Evolutionary conservation across 148 eudicot genomes (phyloP).

Genomic region (Cornus suecica): DNA sequence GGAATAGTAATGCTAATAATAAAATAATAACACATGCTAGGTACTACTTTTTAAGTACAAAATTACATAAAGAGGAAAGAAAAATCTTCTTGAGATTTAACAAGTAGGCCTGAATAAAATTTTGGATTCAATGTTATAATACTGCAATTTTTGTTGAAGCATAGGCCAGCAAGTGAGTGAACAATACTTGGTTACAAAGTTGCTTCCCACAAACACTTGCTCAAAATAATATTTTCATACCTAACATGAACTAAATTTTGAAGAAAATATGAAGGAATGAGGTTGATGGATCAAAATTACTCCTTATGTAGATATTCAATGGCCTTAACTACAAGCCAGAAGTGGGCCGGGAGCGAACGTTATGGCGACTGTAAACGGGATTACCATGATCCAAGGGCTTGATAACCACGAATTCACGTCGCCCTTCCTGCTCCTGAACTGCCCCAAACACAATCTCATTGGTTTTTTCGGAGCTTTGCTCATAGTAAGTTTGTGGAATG

Average conservation of each 20-base stretch:
- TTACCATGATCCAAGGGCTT: constrained; percentile 64
- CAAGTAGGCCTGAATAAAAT: no score
- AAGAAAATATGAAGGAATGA: background rate
- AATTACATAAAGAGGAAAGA: background rate
- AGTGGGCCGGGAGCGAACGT: constrained; percentile 30
- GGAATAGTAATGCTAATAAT: no score
- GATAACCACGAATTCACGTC: constrained; percentile 42
- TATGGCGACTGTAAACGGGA: constrained; percentile 25
- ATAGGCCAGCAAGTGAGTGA: no score
- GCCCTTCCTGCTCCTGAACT: constrained; percentile 63
- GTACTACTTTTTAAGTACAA: background rate
- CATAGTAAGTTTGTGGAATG: constrained; percentile 71
- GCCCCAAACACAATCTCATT: constrained; percentile 90
- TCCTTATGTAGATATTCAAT: constrained; percentile 26
- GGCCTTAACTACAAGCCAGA: constrained; percentile 28
- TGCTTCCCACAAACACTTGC: constrained; percentile 9
- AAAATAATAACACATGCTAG: background rate
- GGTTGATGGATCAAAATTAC: constrained; percentile 3
- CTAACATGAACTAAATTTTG: background rate
- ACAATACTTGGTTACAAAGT: constrained; percentile 1
- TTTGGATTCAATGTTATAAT: background rate
- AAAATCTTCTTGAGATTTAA: background rate
- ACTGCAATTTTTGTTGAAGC: constrained; percentile 5
- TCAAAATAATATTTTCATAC: background rate
- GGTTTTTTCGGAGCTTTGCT: constrained; percentile 65